These are phyloP conservation scores for Pythium scleroteichum DNA, from an alignment of 352 stramenopile genomes.

Conservation along the genomic window DNA sequence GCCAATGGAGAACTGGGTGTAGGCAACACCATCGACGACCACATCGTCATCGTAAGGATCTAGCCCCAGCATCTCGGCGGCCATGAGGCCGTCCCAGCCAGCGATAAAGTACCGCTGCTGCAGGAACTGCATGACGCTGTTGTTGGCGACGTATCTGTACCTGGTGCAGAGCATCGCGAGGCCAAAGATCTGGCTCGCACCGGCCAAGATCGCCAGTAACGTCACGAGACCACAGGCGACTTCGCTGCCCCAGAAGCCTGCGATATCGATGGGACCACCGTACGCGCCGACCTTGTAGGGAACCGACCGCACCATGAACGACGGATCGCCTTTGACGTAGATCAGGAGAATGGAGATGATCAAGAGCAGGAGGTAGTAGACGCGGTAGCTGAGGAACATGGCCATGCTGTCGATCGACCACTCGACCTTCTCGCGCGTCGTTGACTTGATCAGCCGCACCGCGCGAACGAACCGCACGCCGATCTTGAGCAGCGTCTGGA, in stretches of 20 bases:
- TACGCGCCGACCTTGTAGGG: slow-evolving; percentile 37
- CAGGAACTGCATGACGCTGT: slow-evolving; percentile 44
- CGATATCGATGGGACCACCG: slow-evolving; percentile 36
- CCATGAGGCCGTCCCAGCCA: slow-evolving; percentile 45
- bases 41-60: slow-evolving; percentile 36
- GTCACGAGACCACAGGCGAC: slow-evolving; percentile 50
- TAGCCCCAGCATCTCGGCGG: slow-evolving; percentile 44
- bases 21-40: slow-evolving; percentile 23
- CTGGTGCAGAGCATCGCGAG: slow-evolving; percentile 34
- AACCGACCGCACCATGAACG: slow-evolving; percentile 44
- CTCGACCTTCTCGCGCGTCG: slow-evolving; percentile 37
- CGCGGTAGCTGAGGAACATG: slow-evolving; percentile 52
- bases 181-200: slow-evolving; percentile 30
- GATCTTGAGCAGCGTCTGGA: slow-evolving; percentile 36
- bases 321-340: slow-evolving; percentile 29
- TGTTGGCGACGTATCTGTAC: slow-evolving; percentile 46
- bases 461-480: slow-evolving; percentile 30
- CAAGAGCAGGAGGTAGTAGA: slow-evolving; percentile 53
- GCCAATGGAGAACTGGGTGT: slow-evolving; percentile 42
- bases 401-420: slow-evolving; percentile 47
- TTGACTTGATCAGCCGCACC: slow-evolving; percentile 36
- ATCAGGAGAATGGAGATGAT: slow-evolving; percentile 41
- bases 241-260: slow-evolving; percentile 52
- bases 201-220: slow-evolving; percentile 38
- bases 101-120: slow-evolving; percentile 50